A percentile compares a stretch with the other conserved stretches of the same genome.
Conservation (phyloP, 805 yeast genomes). For the Ogataea salicorniae region DNA sequence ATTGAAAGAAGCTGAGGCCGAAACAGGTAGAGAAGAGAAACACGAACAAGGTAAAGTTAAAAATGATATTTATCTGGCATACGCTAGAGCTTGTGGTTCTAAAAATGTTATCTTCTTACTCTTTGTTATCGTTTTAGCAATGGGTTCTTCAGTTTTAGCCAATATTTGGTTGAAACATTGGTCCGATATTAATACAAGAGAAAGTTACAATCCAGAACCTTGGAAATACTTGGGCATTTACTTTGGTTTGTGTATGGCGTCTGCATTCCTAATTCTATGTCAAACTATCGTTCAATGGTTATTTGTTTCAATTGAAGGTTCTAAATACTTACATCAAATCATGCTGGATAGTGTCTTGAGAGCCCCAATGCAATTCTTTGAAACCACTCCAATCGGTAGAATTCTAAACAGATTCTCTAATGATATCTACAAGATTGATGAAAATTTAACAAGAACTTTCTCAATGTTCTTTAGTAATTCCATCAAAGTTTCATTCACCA, state of each 20-base stretch:
- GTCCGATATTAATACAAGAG: constrained; percentile 81
- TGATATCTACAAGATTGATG: constrained; percentile 88
- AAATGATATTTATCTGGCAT: constrained; percentile 76
- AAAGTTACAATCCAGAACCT: constrained; percentile 70
- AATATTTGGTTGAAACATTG: constrained; percentile 95
- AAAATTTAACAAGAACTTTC: constrained; percentile 64
- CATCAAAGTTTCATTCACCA: constrained; percentile 64
- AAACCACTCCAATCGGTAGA: constrained; percentile 93
- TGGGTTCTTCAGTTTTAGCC: constrained; percentile 57
- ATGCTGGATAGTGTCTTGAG: constrained; percentile 73
- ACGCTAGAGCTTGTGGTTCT: constrained; percentile 84
- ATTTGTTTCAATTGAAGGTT: constrained; percentile 77
- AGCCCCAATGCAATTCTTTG: constrained; percentile 95
- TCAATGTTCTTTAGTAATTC: constrained; percentile 60
- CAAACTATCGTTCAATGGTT: constrained; percentile 75
- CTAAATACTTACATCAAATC: constrained; percentile 63
- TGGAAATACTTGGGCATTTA: constrained; percentile 69
- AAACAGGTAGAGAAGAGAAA: constrained; percentile 58
- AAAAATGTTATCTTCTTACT: constrained; percentile 56
- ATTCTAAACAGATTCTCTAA: constrained; percentile 85
- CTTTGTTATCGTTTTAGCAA: constrained; percentile 49
- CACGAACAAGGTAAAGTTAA: constrained; percentile 92
- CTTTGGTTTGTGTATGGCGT: constrained; percentile 64
- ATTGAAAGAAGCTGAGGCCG: constrained; percentile 35
- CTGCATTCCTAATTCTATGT: constrained; percentile 53